Evolutionary conservation across 495 filamentous ascomycete genomes (phyloP).

Genomic region (Entonaema liquescens): DNA sequence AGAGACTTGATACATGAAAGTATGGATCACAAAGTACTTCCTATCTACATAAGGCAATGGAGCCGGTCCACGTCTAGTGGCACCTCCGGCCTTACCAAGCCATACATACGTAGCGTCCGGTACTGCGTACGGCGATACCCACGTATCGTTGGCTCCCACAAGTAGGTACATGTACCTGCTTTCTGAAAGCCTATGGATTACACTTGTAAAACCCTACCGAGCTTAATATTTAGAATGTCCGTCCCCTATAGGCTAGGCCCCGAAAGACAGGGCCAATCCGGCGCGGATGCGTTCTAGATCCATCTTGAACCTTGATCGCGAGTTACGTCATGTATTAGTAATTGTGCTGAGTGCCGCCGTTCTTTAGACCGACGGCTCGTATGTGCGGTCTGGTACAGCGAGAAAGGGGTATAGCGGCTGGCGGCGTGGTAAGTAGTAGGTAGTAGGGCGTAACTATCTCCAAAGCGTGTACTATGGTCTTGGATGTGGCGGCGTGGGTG

Average conservation of each 20-base stretch:
- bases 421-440: background rate
- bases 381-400: slow-evolving; percentile 10
- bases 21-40: background rate
- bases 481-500: slow-evolving; percentile 21
- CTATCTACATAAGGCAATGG: background rate
- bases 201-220: slow-evolving; percentile 10
- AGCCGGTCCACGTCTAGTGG: slow-evolving; percentile 14
- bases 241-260: slow-evolving; percentile 10
- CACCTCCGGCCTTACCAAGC: slow-evolving; percentile 4
- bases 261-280: slow-evolving; percentile 13
- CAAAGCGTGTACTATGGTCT: slow-evolving; percentile 1
- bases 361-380: slow-evolving; percentile 17
- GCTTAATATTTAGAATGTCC: background rate
- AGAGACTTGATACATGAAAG: background rate
- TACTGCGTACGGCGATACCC: slow-evolving; percentile 14
- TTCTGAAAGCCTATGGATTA: slow-evolving; percentile 7
- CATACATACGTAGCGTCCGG: background rate
- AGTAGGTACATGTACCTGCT: slow-evolving; percentile 1
- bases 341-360: background rate
- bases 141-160: slow-evolving; percentile 3
- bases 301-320: slow-evolving; percentile 1
- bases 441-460: slow-evolving; percentile 5
- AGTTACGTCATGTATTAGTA: slow-evolving; percentile 34
- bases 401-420: slow-evolving; percentile 27
- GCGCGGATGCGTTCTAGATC: slow-evolving; percentile 21